Conservation (phyloP, 441 rosid genomes). For the Erodium trifolium region DNA sequence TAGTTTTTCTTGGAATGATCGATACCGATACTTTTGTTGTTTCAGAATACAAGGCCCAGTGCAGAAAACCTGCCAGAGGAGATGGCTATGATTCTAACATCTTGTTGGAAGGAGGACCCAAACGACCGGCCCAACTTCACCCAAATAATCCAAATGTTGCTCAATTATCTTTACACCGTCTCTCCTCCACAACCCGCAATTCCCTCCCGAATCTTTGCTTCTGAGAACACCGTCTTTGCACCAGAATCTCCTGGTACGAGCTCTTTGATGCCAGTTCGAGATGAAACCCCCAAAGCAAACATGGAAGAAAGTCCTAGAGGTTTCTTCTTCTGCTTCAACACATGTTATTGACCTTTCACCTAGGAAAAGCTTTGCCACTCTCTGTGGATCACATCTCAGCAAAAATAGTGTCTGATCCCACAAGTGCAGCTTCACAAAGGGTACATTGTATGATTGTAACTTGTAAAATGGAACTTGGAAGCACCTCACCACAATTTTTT, state of each 20-base stretch:
- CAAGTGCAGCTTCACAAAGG: too few species aligned
- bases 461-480: not conserved
- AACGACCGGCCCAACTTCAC: conserved; percentile 53
- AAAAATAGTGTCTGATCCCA: too few species aligned
- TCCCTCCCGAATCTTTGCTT: conserved; percentile 38
- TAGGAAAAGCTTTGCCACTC: conserved; percentile 5
- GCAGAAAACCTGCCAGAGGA: conserved; percentile 55
- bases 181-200: conserved; percentile 39
- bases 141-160: conserved; percentile 53
- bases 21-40: not conserved
- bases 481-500: not conserved
- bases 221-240: conserved; percentile 41
- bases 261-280: conserved; percentile 49
- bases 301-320: conserved; percentile 35
- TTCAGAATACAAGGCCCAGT: conserved; percentile 58
- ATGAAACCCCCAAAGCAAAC: conserved; percentile 39
- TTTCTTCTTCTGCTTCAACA: conserved; percentile 56
- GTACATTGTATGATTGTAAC: not conserved
- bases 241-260: conserved; percentile 66
- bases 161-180: conserved; percentile 39
- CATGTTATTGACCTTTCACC: conserved; percentile 35
- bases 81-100: conserved; percentile 43
- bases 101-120: conserved; percentile 69
- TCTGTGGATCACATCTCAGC: not conserved
- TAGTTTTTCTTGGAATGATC: not conserved